Base-by-base conservation (phyloP, 495 filamentous ascomycete genomes). In the Podospora pseudoanserina region DNA sequence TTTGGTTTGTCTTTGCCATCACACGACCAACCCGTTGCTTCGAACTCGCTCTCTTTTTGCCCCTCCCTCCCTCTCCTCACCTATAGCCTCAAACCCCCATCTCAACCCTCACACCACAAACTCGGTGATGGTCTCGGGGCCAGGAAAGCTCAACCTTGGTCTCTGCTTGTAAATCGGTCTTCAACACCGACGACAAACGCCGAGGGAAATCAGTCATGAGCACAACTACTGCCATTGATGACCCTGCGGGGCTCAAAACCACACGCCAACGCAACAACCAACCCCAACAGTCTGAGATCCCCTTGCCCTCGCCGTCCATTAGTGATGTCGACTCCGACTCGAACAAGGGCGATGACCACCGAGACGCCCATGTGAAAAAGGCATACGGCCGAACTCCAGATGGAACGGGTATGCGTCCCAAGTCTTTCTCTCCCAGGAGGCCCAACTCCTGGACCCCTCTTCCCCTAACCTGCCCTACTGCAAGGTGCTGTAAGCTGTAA, bases 351-450 rank as follows among this genome's bases (percentile, higher is more conserved):
- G 64, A 63, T 0, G 69, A 68, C 30, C n/a, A 18, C 34, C 32
- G n/a, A 20, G 68, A 65, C 32, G 20, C 65, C 23, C 67, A 67
- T 72, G 76, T 85, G 44, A 86, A 86, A 75, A 92, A 90, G 81
- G 96, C 93, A 3, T 97, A 90, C 85, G 95, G 95, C 19, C 88
- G 93, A 72, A 99, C 95, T 11, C 92, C 91, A 32, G 91, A 91
- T 83, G 95, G 95, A 75, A 93, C 83, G 74, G 86, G 94, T 97
- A 86, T 77, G 91, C 80, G 28, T 34, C 32, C n/a, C 32, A 16
- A 28, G 15, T 39, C 19, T 34, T 13, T 63, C 27, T 32, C 30
- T 32, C 30, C 30, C 30, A 32, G 30, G 30, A 32, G 30, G 30
- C 30, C 30, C 30, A 32, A 60, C 23, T 27, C 26, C 27, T 60